Percentiles rank a stretch among this genome's conserved stretches.
phyloP scores from a whole-genome alignment of 345 rosid genomes.

The Pistacia integerrima region DNA sequence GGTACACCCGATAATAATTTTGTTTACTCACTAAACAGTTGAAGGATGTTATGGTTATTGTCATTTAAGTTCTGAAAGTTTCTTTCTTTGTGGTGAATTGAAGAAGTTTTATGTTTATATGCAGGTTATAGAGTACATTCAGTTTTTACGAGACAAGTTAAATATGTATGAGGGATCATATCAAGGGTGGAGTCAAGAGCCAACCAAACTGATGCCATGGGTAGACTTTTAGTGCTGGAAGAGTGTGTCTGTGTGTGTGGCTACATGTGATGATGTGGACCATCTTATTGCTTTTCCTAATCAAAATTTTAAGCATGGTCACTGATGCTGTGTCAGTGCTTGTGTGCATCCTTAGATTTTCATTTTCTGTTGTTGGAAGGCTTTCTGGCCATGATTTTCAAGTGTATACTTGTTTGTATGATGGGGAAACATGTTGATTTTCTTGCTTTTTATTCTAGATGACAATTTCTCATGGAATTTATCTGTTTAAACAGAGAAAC shows the following conservation, averaged over 20 bases:
- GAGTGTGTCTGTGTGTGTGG: slow-evolving; percentile 3
- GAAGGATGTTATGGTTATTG: background rate
- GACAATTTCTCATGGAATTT: background rate
- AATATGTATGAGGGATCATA: slow-evolving; percentile 69
- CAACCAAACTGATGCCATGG: slow-evolving; percentile 69
- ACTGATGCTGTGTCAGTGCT: background rate
- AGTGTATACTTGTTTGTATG: background rate
- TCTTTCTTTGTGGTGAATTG: slow-evolving; percentile 1
- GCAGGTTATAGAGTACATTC: slow-evolving; percentile 85
- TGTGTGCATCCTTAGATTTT: background rate
- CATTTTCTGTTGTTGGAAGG: background rate
- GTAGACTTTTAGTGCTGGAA: slow-evolving; percentile 35
- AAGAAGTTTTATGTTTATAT: slow-evolving; percentile 11
- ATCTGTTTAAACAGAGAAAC: slow-evolving; percentile 49
- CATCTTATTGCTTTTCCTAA: slow-evolving; percentile 5
- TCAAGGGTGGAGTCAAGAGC: slow-evolving; percentile 65
- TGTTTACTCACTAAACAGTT: background rate
- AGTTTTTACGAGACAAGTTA: slow-evolving; percentile 69
- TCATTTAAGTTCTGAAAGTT: background rate
- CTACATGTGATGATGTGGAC: background rate
- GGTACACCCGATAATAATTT: slow-evolving; percentile 36
- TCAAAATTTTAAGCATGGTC: background rate
- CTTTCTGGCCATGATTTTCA: slow-evolving; percentile 2
- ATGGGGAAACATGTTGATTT: background rate
- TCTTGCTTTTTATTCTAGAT: background rate